Percentiles rank a stretch among this genome's conserved stretches.
These are phyloP conservation scores for Coccomyxa subellipsoidea DNA, from an alignment of 163 green algal species.

Conservation along the genomic window DNA sequence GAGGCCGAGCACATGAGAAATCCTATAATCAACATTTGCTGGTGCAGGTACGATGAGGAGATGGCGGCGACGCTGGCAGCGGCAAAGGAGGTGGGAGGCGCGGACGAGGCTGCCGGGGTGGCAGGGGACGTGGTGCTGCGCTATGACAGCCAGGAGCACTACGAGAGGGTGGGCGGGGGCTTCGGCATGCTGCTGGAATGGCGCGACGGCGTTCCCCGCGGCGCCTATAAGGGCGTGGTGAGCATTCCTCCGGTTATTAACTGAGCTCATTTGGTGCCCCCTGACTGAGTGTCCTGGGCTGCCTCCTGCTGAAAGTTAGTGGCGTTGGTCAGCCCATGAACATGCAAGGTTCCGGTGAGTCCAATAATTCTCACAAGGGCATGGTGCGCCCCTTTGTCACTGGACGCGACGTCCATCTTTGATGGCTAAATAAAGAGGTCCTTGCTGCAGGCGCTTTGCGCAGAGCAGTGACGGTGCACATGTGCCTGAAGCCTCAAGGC, in stretches of 20 bases:
- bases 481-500: no score
- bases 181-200: constrained; percentile 54
- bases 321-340: background rate
- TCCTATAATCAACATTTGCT: no score
- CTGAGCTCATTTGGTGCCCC: no score
- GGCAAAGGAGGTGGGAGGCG: constrained; percentile 11
- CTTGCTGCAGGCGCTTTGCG: background rate
- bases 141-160: constrained; percentile 50
- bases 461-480: no score
- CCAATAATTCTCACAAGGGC: no score
- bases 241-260: no score
- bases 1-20: no score
- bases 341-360: no score
- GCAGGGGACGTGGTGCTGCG: constrained; percentile 29
- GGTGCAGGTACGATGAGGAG: constrained; percentile 33
- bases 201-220: constrained; percentile 51
- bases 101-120: background rate
- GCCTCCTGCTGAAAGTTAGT: background rate
- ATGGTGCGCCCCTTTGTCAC: constrained; percentile 15
- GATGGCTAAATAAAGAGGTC: background rate
- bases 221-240: constrained; percentile 40
- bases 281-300: no score
- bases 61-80: constrained; percentile 22
- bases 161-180: constrained; percentile 32
- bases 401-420: no score